Evolutionary conservation across 2,329 filamentous ascomycete species (phyloP).

Genomic region (Acephala macrosclerotiorum): DNA sequence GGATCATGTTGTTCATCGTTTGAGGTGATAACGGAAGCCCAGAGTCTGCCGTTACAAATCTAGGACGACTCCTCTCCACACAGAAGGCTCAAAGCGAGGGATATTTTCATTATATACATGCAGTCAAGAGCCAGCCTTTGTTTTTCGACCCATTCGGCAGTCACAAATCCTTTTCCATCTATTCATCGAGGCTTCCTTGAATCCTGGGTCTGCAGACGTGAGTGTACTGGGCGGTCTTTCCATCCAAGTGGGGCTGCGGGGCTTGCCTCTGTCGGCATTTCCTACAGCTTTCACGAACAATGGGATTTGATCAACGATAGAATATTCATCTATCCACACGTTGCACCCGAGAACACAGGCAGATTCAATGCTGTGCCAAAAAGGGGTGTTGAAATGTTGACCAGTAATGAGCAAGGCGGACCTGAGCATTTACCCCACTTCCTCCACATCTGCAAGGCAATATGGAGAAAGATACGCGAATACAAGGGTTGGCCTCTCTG

Average conservation of each 20-base stretch:
- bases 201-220: neutral
- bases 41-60: neutral
- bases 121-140: neutral
- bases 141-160: too few species aligned
- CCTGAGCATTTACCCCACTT: neutral
- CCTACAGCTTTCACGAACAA: neutral
- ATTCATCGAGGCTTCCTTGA: neutral
- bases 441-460: neutral
- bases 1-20: neutral
- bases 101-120: neutral
- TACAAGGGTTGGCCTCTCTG: neutral
- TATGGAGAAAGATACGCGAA: neutral
- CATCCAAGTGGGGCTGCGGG: neutral
- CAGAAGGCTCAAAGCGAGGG: too few species aligned
- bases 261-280: neutral
- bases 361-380: neutral
- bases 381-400: neutral
- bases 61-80: too few species aligned
- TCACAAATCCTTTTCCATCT: too few species aligned
- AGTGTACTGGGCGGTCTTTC: neutral
- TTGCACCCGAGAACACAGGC: neutral
- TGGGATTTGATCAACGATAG: neutral
- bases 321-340: neutral
- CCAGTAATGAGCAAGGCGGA: neutral
- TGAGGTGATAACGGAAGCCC: neutral